These are phyloP conservation scores for Aspergillus egyptiacus DNA, from an alignment of 495 filamentous ascomycete species.

Conservation along the genomic window DNA sequence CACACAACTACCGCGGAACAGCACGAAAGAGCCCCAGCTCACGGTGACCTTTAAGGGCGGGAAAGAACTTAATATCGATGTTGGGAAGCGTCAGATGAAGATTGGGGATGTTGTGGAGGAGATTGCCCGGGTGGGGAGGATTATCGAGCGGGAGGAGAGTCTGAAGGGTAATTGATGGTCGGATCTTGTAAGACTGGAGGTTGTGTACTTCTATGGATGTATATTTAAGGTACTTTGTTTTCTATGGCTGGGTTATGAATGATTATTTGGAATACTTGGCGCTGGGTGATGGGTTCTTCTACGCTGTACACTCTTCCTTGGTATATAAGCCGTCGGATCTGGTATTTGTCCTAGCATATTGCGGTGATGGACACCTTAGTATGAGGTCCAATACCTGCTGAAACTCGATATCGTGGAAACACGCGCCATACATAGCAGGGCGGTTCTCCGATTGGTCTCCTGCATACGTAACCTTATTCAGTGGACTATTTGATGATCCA, in stretches of 20 bases:
- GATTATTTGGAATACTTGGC: background rate
- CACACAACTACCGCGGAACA: constrained; percentile 59
- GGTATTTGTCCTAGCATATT: too few relatives aligned
- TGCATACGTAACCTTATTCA: too few relatives aligned
- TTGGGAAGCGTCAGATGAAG: constrained; percentile 76
- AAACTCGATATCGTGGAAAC: too few relatives aligned
- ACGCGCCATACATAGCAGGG: too few relatives aligned
- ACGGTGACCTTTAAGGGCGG: constrained; percentile 62
- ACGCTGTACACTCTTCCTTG: constrained; percentile 5
- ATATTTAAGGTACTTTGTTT: background rate
- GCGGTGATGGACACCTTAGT: too few relatives aligned
- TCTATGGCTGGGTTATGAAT: background rate
- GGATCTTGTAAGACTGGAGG: background rate
- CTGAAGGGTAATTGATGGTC: constrained; percentile 47
- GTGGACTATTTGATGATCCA: background rate
- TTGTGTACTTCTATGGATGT: constrained; percentile 20
- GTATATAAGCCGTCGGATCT: too few relatives aligned
- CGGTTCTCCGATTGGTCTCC: too few relatives aligned
- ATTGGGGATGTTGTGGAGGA: constrained; percentile 86
- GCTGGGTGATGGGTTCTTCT: constrained; percentile 13
- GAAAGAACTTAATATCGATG: constrained; percentile 52
- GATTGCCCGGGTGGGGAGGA: constrained; percentile 80
- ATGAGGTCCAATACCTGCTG: too few relatives aligned
- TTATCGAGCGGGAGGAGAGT: constrained; percentile 73
- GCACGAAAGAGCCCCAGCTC: constrained; percentile 48